A percentile compares a stretch with the other conserved stretches of the same genome.
Evolutionary conservation across 768 basidiomycete genomes (phyloP).

Genomic region (Russula emetica): DNA sequence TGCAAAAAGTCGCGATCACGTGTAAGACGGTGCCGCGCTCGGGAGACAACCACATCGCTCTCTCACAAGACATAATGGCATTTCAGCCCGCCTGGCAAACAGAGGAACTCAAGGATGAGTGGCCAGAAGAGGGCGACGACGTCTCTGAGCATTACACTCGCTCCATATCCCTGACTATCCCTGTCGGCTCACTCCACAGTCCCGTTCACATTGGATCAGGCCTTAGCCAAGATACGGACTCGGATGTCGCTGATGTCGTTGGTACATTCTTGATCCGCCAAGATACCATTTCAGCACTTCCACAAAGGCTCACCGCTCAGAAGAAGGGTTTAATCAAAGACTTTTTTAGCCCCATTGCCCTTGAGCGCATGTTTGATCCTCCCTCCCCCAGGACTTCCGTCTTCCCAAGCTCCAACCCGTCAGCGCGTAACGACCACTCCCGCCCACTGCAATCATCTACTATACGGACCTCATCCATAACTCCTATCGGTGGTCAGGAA

Average conservation of each 20-base stretch:
- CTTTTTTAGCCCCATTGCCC: slow-evolving; percentile 81
- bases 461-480: background rate
- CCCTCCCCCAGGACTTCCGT: slow-evolving; percentile 60
- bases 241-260: slow-evolving; percentile 36
- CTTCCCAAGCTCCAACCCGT: slow-evolving; percentile 27
- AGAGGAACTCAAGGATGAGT: slow-evolving; percentile 87
- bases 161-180: slow-evolving; percentile 42
- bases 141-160: slow-evolving; percentile 35
- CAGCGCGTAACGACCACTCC: slow-evolving; percentile 33
- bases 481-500: slow-evolving; percentile 29
- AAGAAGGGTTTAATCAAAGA: slow-evolving; percentile 66
- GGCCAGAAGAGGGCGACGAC: slow-evolving; percentile 63
- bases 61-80: background rate
- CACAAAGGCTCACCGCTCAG: slow-evolving; percentile 63
- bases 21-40: background rate
- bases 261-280: slow-evolving; percentile 78
- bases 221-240: slow-evolving; percentile 26
- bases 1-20: slow-evolving; percentile 17
- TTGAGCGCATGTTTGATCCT: slow-evolving; percentile 92
- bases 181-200: slow-evolving; percentile 43
- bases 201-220: slow-evolving; percentile 35
- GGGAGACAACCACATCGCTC: background rate
- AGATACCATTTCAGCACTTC: slow-evolving; percentile 53
- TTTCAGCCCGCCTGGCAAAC: slow-evolving; percentile 76
- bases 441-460: slow-evolving; percentile 35